These are phyloP conservation scores for Kodamaea nitidulidarum DNA, from an alignment of 805 yeast genomes.

Conservation along the genomic window DNA sequence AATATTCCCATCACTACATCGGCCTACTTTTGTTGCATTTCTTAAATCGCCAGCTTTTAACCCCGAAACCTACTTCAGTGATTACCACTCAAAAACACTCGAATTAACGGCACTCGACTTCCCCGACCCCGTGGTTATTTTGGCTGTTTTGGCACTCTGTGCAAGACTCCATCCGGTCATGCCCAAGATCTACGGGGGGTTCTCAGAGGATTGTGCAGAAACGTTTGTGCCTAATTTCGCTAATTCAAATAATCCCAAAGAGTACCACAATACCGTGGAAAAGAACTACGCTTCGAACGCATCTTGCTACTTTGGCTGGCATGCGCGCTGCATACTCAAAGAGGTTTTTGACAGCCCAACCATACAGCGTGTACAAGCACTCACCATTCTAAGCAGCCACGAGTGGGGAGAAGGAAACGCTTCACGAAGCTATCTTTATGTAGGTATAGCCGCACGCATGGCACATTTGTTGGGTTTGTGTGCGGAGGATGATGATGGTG, in stretches of 20 bases:
- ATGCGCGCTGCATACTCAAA: slow-evolving; percentile 27
- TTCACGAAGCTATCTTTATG: slow-evolving; percentile 33
- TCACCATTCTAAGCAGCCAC: slow-evolving; percentile 34
- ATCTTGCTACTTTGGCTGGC: slow-evolving; percentile 38
- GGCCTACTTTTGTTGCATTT: slow-evolving; percentile 19
- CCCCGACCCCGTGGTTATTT: slow-evolving; percentile 29
- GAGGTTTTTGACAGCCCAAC: slow-evolving; percentile 37
- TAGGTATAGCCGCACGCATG: slow-evolving; percentile 41
- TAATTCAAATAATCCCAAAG: background rate
- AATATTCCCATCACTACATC: slow-evolving; percentile 23
- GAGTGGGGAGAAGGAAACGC: slow-evolving; percentile 40
- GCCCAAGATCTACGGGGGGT: slow-evolving; percentile 28
- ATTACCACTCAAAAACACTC: slow-evolving; percentile 13
- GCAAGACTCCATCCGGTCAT: slow-evolving; percentile 31
- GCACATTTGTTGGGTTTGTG: slow-evolving; percentile 30
- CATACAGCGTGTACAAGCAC: slow-evolving; percentile 34
- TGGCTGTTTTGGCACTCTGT: slow-evolving; percentile 35
- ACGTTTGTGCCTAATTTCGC: slow-evolving; percentile 20
- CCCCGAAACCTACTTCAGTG: slow-evolving; percentile 17
- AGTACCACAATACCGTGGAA: slow-evolving; percentile 2
- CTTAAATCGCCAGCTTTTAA: slow-evolving; percentile 17
- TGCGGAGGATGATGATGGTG: slow-evolving; percentile 11
- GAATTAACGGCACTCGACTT: slow-evolving; percentile 11
- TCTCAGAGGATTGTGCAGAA: slow-evolving; percentile 26
- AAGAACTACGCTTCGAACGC: slow-evolving; percentile 24